Evolutionary conservation across 768 basidiomycete species (phyloP).

Genomic region (Lepiota subincarnata): DNA sequence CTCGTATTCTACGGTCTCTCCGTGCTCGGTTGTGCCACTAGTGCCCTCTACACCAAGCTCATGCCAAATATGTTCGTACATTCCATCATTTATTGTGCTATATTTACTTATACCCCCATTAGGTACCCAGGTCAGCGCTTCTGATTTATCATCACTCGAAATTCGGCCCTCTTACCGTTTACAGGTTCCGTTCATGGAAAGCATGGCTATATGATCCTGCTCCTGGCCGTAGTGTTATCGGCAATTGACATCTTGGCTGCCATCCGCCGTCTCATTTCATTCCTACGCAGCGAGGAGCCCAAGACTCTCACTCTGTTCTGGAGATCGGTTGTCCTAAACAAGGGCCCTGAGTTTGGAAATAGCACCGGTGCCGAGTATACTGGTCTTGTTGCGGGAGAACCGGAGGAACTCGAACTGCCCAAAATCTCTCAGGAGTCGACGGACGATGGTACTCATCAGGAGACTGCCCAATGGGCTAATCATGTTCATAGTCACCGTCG

Average conservation of each 20-base stretch:
- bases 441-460: conserved; percentile 28
- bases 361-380: conserved; percentile 50
- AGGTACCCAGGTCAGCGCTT: conserved; percentile 66
- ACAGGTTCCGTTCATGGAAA: conserved; percentile 51
- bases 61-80: conserved; percentile 71
- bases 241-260: conserved; percentile 49
- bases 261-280: conserved; percentile 47
- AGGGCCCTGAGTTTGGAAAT: conserved; percentile 25
- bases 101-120: conserved; percentile 18
- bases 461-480: conserved; percentile 54
- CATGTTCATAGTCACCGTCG: conserved; percentile 39
- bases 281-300: conserved; percentile 35
- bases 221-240: conserved; percentile 34
- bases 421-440: conserved; percentile 34
- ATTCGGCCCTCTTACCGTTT: not conserved
- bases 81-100: conserved; percentile 10
- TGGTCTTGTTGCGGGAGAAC: conserved; percentile 51
- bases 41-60: conserved; percentile 67
- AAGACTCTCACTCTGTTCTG: conserved; percentile 51
- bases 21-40: conserved; percentile 61
- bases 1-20: conserved; percentile 59
- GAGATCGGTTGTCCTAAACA: conserved; percentile 52
- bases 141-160: conserved; percentile 2
- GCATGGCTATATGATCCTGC: conserved; percentile 52
- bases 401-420: conserved; percentile 48